phyloP scores from a whole-genome alignment of 768 basidiomycete genomes.

The Serendipita indica region DNA sequence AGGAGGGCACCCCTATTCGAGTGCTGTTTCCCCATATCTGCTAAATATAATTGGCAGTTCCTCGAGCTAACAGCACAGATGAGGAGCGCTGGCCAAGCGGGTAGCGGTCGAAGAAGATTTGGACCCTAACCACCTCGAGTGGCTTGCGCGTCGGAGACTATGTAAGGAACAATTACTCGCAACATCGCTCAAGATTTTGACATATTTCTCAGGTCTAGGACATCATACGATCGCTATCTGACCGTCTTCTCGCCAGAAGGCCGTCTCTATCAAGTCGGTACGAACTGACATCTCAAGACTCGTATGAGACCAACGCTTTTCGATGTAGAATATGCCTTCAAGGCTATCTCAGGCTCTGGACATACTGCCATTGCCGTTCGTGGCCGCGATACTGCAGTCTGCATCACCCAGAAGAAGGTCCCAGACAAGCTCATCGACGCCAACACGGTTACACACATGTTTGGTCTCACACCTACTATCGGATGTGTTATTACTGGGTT shows the following conservation, averaged over 20 bases:
- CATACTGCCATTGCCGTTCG: slow-evolving; percentile 87
- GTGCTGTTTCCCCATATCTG: slow-evolving; percentile 14
- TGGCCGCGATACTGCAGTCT: slow-evolving; percentile 87
- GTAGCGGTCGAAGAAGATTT: not conserved
- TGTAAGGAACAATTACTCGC: not conserved
- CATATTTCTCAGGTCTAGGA: slow-evolving; percentile 61
- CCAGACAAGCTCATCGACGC: slow-evolving; percentile 97
- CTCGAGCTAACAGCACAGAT: not conserved
- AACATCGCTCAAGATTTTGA: not conserved
- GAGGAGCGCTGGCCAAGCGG: not conserved
- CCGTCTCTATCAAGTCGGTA: slow-evolving; percentile 95
- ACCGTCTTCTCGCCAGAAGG: slow-evolving; percentile 98
- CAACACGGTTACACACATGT: slow-evolving; percentile 84
- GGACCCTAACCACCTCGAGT: not conserved
- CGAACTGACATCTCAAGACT: slow-evolving; percentile 19
- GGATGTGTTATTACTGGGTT: slow-evolving; percentile 99
- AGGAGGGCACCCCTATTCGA: slow-evolving; percentile 51
- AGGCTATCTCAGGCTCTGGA: slow-evolving; percentile 93
- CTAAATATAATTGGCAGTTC: not conserved
- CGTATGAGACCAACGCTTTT: too few relatives aligned
- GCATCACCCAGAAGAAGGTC: slow-evolving; percentile 97
- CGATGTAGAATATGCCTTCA: slow-evolving; percentile 97
- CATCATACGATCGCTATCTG: slow-evolving; percentile 90
- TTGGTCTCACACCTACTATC: slow-evolving; percentile 89
- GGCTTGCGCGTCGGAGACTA: slow-evolving; percentile 8